Conservation (phyloP, 176 grass and related monocot genomes). For the Bromus sterilis region DNA sequence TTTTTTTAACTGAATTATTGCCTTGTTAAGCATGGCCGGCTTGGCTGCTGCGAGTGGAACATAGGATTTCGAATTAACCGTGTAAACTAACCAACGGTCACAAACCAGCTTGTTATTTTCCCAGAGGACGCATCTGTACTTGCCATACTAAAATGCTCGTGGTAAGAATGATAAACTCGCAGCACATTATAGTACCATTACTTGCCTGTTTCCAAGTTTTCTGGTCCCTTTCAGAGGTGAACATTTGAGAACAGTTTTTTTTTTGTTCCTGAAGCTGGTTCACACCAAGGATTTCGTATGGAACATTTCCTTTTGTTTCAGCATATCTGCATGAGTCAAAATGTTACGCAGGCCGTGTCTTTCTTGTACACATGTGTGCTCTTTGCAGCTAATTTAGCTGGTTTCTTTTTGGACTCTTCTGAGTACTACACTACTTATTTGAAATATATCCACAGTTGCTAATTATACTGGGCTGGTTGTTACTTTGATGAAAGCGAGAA, state of each 20-base stretch:
- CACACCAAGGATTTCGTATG: background rate
- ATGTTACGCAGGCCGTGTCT: background rate
- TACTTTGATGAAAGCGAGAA: background rate
- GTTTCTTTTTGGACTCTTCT: background rate
- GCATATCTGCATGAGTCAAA: background rate
- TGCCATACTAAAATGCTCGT: background rate
- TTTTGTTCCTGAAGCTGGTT: background rate
- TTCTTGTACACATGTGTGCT: background rate
- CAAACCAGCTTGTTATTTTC: background rate
- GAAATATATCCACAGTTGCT: no score
- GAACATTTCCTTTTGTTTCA: background rate
- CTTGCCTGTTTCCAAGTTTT: background rate
- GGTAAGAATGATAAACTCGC: background rate
- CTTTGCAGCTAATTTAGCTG: background rate
- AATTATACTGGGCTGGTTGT: no score
- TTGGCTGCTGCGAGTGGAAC: background rate
- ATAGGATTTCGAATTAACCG: background rate
- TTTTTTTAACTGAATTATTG: background rate
- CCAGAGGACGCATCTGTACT: background rate
- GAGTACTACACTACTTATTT: background rate
- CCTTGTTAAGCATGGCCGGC: background rate
- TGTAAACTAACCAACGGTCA: background rate
- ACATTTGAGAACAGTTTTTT: background rate
- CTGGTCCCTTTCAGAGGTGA: background rate
- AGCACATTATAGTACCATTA: no score